Percentiles rank a stretch among this genome's conserved stretches.
phyloP scores from a whole-genome alignment of 805 yeast species.

The Candida namnaoensis region DNA sequence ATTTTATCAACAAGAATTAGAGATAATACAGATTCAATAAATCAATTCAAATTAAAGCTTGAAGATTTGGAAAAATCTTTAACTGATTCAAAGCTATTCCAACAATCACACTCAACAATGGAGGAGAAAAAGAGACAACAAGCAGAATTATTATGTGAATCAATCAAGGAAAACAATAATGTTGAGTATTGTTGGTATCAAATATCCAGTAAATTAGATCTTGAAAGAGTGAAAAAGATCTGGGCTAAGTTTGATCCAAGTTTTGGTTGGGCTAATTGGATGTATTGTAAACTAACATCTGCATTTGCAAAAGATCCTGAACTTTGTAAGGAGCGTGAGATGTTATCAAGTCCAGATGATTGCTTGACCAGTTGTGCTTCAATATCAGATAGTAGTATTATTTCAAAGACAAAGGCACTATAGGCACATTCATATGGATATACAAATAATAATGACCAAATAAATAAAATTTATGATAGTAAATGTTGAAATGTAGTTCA shows the following conservation, averaged over 20 bases:
- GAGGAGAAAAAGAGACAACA: no score
- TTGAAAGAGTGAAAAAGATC: background rate
- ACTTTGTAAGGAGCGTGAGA: no score
- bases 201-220: background rate
- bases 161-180: no score
- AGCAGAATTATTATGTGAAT: no score
- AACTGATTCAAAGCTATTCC: background rate
- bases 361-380: no score
- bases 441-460: no score
- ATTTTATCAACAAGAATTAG: conserved; percentile 49
- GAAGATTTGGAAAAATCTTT: conserved; percentile 19
- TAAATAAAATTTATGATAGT: no score
- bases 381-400: no score
- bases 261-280: conserved; percentile 2
- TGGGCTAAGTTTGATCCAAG: conserved; percentile 1
- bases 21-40: conserved; percentile 58
- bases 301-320: background rate
- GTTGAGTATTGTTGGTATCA: background rate
- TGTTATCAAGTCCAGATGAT: no score
- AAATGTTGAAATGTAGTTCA: no score
- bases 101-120: background rate
- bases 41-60: conserved; percentile 31
- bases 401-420: no score
- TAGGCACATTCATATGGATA: no score
- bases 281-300: background rate